Conservation (phyloP, 1,284 basidiomycete genomes). For the Ceratobasidium papillatum region DNA sequence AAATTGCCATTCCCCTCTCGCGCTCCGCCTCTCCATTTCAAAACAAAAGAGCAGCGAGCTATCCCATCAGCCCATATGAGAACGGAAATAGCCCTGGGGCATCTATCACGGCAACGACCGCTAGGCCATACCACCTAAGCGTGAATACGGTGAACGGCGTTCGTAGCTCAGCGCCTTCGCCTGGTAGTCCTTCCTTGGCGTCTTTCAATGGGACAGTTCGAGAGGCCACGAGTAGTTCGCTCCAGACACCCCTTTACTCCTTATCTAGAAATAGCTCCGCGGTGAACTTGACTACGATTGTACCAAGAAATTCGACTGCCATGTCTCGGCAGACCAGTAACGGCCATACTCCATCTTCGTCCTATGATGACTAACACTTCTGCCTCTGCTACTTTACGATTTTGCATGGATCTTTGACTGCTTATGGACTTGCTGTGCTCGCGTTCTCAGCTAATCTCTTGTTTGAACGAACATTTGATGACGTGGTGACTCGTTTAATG, state of each 20-base stretch:
- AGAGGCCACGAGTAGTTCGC: constrained; percentile 17
- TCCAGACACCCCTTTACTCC: constrained; percentile 38
- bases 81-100: not conserved
- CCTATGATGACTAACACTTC: constrained; percentile 6
- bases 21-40: constrained; percentile 40
- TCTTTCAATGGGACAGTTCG: constrained; percentile 3
- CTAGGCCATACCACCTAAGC: constrained; percentile 29
- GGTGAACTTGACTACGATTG: constrained; percentile 45
- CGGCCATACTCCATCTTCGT: constrained; percentile 34
- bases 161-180: constrained; percentile 35
- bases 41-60: constrained; percentile 32
- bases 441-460: not conserved
- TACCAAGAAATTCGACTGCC: constrained; percentile 42
- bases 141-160: constrained; percentile 24
- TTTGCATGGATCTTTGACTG: constrained; percentile 6
- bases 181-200: constrained; percentile 24
- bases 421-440: not conserved
- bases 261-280: constrained; percentile 45
- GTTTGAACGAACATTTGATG: not conserved
- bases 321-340: constrained; percentile 25
- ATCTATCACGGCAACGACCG: constrained; percentile 13
- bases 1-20: constrained; percentile 18
- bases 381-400: not conserved
- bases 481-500: constrained; percentile 1
- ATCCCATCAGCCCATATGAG: constrained; percentile 23